Percentiles rank a stretch among this genome's conserved stretches.
Conservation (phyloP, 2,329 filamentous ascomycete genomes). For the Aspergillus sp. region DNA sequence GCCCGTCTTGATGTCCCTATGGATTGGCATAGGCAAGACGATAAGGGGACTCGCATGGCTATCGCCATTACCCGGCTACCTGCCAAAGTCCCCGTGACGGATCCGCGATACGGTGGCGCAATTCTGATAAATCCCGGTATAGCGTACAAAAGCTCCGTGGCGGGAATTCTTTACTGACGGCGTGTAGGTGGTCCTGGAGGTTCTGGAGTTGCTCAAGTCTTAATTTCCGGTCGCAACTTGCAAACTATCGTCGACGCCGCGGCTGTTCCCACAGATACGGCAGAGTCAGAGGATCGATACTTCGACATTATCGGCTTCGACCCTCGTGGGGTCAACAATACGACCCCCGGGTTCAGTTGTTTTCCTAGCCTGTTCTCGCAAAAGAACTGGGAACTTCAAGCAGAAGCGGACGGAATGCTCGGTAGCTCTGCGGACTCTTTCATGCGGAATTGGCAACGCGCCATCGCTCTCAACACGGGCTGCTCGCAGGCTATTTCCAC, state of each 20-base stretch:
- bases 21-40: constrained; percentile 47
- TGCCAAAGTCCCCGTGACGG: constrained; percentile 45
- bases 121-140: constrained; percentile 53
- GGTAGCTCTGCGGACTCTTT: constrained; percentile 36
- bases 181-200: constrained; percentile 49
- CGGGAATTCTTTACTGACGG: neutral
- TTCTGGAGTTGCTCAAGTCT: constrained; percentile 44
- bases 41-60: constrained; percentile 39
- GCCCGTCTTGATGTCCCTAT: constrained; percentile 56
- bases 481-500: constrained; percentile 34
- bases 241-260: constrained; percentile 46
- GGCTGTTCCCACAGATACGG: constrained; percentile 21
- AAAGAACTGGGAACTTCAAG: constrained; percentile 40
- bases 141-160: neutral
- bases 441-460: constrained; percentile 39
- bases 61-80: constrained; percentile 54
- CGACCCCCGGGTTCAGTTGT: constrained; percentile 46
- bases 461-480: constrained; percentile 36
- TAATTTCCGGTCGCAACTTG: constrained; percentile 37
- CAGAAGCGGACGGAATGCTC: constrained; percentile 41
- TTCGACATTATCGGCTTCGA: constrained; percentile 53
- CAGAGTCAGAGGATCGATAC: constrained; percentile 26
- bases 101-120: constrained; percentile 52
- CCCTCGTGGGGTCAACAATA: constrained; percentile 49
- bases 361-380: constrained; percentile 40